Conservation (phyloP, 768 basidiomycete species). For the Tubosaeta sp. region DNA sequence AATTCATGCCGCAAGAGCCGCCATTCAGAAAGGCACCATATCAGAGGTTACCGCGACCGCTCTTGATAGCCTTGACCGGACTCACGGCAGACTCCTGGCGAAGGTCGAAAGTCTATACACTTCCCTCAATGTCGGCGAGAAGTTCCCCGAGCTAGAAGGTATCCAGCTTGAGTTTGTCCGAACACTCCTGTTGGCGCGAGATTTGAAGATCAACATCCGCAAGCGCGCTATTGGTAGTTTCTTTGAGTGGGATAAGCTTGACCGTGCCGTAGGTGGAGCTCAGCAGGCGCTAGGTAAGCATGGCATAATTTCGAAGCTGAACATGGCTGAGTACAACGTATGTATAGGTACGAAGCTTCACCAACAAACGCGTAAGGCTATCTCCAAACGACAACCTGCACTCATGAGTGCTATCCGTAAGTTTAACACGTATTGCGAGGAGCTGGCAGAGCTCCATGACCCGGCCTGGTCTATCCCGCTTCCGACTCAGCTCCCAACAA, state of each 20-base stretch:
- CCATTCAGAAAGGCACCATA: neutral
- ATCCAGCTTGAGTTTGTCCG: neutral
- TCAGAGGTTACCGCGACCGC: too few species aligned
- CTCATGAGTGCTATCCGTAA: slow-evolving; percentile 13
- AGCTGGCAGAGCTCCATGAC: slow-evolving; percentile 14
- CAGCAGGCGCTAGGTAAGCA: neutral
- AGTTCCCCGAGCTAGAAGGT: neutral
- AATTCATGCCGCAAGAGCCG: neutral
- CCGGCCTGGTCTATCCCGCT: slow-evolving; percentile 29
- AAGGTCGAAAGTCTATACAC: neutral
- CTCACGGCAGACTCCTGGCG: too few species aligned
- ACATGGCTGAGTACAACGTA: neutral
- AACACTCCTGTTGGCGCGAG: neutral
- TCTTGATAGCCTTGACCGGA: too few species aligned
- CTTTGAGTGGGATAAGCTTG: slow-evolving; percentile 2
- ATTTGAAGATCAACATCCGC: slow-evolving; percentile 2
- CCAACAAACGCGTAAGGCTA: neutral
- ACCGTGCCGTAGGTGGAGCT: neutral
- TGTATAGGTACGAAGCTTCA: slow-evolving; percentile 3
- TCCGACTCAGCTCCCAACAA: slow-evolving; percentile 29
- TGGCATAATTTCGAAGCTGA: neutral
- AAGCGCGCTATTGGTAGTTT: neutral
- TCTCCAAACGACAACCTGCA: neutral
- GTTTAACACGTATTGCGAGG: slow-evolving; percentile 28
- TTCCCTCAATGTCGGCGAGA: neutral